These are phyloP conservation scores for Pseudogymnoascus sp. DNA, from an alignment of 2,329 filamentous ascomycete species.

Conservation along the genomic window DNA sequence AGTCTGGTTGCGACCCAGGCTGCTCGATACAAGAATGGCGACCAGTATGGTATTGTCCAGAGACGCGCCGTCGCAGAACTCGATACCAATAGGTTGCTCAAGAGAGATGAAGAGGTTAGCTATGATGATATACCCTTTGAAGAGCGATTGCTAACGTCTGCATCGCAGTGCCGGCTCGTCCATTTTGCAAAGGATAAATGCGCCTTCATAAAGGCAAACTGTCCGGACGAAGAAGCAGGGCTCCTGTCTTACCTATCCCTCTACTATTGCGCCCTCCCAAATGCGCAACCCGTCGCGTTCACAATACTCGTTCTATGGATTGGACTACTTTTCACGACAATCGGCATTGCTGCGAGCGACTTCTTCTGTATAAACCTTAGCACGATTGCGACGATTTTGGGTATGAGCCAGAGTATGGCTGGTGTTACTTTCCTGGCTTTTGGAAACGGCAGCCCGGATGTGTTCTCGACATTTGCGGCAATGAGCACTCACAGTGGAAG, in stretches of 20 bases:
- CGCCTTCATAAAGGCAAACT: constrained; percentile 74
- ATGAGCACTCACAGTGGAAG: constrained; percentile 97
- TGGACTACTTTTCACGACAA: constrained; percentile 84
- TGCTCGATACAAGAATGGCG: constrained; percentile 24
- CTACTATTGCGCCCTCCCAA: constrained; percentile 75
- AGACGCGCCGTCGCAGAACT: constrained; percentile 21
- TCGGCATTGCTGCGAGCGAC: constrained; percentile 94
- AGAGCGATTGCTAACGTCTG: background rate
- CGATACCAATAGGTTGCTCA: constrained; percentile 21
- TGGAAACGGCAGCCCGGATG: constrained; percentile 94
- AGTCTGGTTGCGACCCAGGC: constrained; percentile 25
- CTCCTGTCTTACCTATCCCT: constrained; percentile 80
- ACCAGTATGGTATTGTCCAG: constrained; percentile 23
- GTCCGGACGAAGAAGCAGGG: constrained; percentile 81
- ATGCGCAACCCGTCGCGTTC: constrained; percentile 70
- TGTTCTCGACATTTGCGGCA: constrained; percentile 96
- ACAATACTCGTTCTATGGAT: constrained; percentile 72
- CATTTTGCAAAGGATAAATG: constrained; percentile 74
- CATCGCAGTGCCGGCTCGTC: constrained; percentile 63
- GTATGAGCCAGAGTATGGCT: constrained; percentile 90
- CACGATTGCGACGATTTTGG: constrained; percentile 80
- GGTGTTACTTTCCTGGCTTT: constrained; percentile 96
- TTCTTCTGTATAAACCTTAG: constrained; percentile 97
- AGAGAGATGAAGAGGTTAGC: constrained; percentile 28
- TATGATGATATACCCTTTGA: background rate